phyloP scores from a whole-genome alignment of 208 protist genomes.

The Leishmania tropica region DNA sequence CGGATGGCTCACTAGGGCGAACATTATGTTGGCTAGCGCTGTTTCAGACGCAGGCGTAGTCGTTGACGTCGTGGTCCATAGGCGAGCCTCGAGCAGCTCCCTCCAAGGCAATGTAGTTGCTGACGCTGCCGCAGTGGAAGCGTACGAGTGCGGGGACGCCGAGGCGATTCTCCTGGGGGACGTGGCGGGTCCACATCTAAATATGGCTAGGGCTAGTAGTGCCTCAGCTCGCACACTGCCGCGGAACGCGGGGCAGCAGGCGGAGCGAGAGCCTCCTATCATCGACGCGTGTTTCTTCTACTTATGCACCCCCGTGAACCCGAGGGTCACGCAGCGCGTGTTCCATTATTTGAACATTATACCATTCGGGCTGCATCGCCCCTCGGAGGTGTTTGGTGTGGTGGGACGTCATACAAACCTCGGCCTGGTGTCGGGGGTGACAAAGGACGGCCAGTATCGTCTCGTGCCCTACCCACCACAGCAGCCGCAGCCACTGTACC shows the following conservation, averaged over 20 bases:
- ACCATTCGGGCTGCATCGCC: conserved; percentile 53
- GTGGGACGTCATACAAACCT: conserved; percentile 63
- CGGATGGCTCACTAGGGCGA: not conserved
- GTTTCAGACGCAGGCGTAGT: conserved; percentile 17
- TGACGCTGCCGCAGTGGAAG: conserved; percentile 11
- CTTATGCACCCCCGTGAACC: conserved; percentile 40
- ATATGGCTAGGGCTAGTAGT: not conserved
- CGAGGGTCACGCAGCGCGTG: conserved; percentile 35
- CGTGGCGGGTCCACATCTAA: not conserved
- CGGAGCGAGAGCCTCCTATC: not conserved
- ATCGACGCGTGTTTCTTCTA: conserved; percentile 27
- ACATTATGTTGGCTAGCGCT: conserved; percentile 17
- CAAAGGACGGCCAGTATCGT: conserved; percentile 34
- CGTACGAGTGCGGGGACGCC: conserved; percentile 3
- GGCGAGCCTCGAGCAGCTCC: not conserved
- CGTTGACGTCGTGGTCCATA: conserved; percentile 16
- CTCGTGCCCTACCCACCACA: conserved; percentile 42
- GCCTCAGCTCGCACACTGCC: not conserved
- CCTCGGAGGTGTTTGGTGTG: conserved; percentile 50
- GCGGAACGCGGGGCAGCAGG: not conserved
- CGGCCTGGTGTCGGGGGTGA: conserved; percentile 51
- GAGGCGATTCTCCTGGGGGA: conserved; percentile 7
- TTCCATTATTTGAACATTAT: conserved; percentile 72
- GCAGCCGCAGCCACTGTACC: conserved; percentile 8
- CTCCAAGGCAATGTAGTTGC: conserved; percentile 10